These are phyloP conservation scores for Alternaria sp. DNA, from an alignment of 2,329 filamentous ascomycete genomes.

Conservation along the genomic window DNA sequence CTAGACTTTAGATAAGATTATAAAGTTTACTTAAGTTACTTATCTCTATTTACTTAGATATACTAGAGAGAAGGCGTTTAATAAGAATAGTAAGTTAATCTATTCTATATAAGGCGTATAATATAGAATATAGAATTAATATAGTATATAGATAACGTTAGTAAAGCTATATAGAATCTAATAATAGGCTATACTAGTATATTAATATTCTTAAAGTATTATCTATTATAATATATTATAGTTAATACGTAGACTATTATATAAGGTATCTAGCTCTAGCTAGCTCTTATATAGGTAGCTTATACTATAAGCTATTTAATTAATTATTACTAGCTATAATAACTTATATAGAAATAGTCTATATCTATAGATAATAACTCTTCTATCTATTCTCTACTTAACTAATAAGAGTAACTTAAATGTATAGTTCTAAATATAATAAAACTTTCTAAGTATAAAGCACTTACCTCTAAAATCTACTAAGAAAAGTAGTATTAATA, in stretches of 20 bases:
- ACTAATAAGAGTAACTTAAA: conserved; percentile 18
- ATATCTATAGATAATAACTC: conserved; percentile 20
- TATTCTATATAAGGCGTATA: background rate
- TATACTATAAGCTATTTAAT: conserved; percentile 28
- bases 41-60: conserved; percentile 47
- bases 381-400: conserved; percentile 12
- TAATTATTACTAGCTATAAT: conserved; percentile 12
- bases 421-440: conserved; percentile 12
- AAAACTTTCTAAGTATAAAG: conserved; percentile 21
- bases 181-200: conserved; percentile 31
- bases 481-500: conserved; percentile 12
- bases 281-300: conserved; percentile 17
- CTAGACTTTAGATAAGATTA: conserved; percentile 40
- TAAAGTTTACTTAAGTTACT: conserved; percentile 18
- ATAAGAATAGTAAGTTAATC: conserved; percentile 43
- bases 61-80: conserved; percentile 46
- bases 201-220: conserved; percentile 1
- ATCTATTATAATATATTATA: conserved; percentile 19
- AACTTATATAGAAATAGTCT: conserved; percentile 20
- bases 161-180: conserved; percentile 39
- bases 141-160: conserved; percentile 27
- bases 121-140: conserved; percentile 7
- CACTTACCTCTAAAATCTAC: conserved; percentile 16
- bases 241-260: conserved; percentile 22
- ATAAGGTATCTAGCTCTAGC: conserved; percentile 14